Base-by-base conservation (phyloP, 2,329 filamentous ascomycete species). In the Diaporthe vexans region DNA sequence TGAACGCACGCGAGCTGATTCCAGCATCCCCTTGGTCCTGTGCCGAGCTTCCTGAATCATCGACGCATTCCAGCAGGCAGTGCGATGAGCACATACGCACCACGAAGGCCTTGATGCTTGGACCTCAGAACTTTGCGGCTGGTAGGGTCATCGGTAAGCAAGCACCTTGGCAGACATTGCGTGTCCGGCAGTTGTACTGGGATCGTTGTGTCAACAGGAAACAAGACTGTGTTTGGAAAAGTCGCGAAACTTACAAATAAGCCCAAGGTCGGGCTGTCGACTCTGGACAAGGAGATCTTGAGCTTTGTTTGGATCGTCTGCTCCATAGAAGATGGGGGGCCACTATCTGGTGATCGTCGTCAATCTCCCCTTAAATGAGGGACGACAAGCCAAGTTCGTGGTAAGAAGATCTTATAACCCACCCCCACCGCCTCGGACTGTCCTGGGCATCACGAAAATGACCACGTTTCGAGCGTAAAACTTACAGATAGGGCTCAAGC, bases 381-480 rank as follows among this genome's bases (percentile, higher is more conserved):
- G 52, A 58, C 70, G 24, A 71, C 40, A 57, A 71, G 59, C 73
- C 73, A 54, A 29, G 68, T 48, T 43, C 57, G 54, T 65, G 68
- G 58, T 29, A 46, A 72, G 70, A 72, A 72, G 70, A 65, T 72
- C 70, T 58, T 72, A 54, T 61, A 63, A 72, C 4, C 48, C 19
- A 48, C 24, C 70, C 70, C 57, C 57, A 63, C 70, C 59, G 57
- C 40, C 40, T 54, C 70, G 59, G 24, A 46, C 43, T 35, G 97
- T 98, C 74, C 89, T 99, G 54, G 97, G 97, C 78, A 98, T 98
- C 80, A 98, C 95, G 76, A 98, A 97, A 83, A 96, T 98, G 95
- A 94, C 91, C 74, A 97, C 95, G 19, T 95, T 98, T 77, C 94
- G 96, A 83, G 95, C 96, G 80, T 95, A 98, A 84, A 98, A 98